These are phyloP conservation scores for Suillus luteus DNA, from an alignment of 768 basidiomycete genomes.

Conservation along the genomic window DNA sequence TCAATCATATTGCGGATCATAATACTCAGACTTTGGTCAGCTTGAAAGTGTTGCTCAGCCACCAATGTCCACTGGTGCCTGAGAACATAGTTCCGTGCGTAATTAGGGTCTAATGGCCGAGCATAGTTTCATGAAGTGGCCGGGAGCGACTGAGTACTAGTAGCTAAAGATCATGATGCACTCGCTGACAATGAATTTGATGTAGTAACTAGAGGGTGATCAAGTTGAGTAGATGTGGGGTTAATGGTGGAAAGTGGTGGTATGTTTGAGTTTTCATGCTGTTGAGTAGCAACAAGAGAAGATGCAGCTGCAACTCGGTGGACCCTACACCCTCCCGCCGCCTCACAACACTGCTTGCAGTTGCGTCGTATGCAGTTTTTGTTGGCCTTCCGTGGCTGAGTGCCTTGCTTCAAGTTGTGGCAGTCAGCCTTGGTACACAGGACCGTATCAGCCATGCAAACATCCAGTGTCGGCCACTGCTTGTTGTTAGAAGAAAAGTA, in stretches of 20 bases:
- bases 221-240: not conserved
- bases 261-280: not conserved
- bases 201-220: not conserved
- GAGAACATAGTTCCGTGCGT: not conserved
- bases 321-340: not conserved
- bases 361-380: not conserved
- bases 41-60: not conserved
- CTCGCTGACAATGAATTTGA: not conserved
- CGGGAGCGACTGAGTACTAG: not conserved
- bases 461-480: too few species aligned
- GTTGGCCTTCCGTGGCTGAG: not conserved
- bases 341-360: slow-evolving; percentile 3
- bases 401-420: not conserved
- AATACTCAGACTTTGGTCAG: not conserved
- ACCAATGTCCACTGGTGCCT: not conserved
- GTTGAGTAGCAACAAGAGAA: not conserved
- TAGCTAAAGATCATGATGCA: not conserved
- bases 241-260: not conserved
- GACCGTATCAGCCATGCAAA: not conserved
- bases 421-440: not conserved
- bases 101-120: not conserved
- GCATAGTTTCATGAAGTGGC: not conserved
- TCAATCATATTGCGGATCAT: not conserved
- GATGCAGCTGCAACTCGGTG: not conserved
- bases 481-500: too few species aligned